These are phyloP conservation scores for Sutorius australiensis DNA, from an alignment of 768 basidiomycete species.

Conservation along the genomic window DNA sequence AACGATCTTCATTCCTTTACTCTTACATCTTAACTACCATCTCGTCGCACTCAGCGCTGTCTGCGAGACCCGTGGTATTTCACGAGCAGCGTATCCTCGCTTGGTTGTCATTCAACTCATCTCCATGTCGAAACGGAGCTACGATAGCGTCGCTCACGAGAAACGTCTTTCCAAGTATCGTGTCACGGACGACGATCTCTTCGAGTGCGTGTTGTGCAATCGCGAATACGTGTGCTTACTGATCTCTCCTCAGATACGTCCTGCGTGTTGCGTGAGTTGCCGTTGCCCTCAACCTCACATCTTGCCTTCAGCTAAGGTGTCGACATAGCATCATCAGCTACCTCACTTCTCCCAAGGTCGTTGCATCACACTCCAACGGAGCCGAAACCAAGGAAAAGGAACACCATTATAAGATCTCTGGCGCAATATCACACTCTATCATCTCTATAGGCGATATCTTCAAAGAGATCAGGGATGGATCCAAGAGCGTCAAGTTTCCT, in stretches of 20 bases:
- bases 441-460: constrained; percentile 73
- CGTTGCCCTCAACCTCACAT: background rate
- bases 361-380: constrained; percentile 27
- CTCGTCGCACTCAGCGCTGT: background rate
- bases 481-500: constrained; percentile 88
- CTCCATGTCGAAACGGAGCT: constrained; percentile 69
- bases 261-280: constrained; percentile 76
- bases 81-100: background rate
- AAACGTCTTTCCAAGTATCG: constrained; percentile 71
- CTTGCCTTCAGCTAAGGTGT: constrained; percentile 6
- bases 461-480: constrained; percentile 72
- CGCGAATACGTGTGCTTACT: background rate
- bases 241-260: constrained; percentile 54
- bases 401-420: constrained; percentile 62
- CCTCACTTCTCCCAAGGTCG: constrained; percentile 59
- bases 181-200: constrained; percentile 81
- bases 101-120: constrained; percentile 14
- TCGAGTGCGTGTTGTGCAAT: constrained; percentile 54
- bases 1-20: constrained; percentile 30
- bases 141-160: constrained; percentile 66
- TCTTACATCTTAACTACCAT: background rate
- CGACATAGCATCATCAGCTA: constrained; percentile 63
- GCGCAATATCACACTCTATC: constrained; percentile 54
- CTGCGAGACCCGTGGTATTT: constrained; percentile 2
- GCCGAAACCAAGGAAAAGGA: constrained; percentile 55